Evolutionary conservation across 2,329 filamentous ascomycete species (phyloP), one percentile per base, ranked within the genome.

Genomic region (Fusarium sp.): DNA sequence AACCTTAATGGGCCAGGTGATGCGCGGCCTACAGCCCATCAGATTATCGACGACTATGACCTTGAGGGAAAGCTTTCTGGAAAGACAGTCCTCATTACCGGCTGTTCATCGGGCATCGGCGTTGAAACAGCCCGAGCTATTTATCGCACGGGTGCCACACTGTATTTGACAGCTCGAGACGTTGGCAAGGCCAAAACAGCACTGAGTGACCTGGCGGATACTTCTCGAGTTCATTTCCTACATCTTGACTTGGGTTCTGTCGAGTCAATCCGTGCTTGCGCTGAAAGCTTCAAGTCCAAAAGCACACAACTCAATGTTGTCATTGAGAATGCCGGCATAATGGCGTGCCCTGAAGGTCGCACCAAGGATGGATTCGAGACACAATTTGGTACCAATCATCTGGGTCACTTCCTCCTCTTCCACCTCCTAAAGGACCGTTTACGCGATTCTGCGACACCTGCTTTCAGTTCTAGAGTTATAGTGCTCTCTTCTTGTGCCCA

Each of bases 401-500:
- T 75, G 3, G 58, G 62, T 1, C 73, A 76, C 38, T 76, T 76
- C 5, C 58, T 76, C 24, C 54, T 76, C 13, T 75, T 75, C 49
- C 52, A 73, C 77, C 82, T 74, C 0, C 76, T 88, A 34, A 83
- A 83, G 47, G 75, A 79, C 0, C 72, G 78, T 0, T 71, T 88
- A 6, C 75, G 87, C 6, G 67, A 77, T 0, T 78, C 78, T 13
- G 67, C 79, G 2, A 81, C 80, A 0, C 73, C 80, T 0, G 64
- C 72, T 0, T 84, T 83, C 50, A 69, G 78, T 21, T 84, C 82
- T 4, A 80, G 86, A 8, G 82, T 87, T 8, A 78, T 88, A 45
- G 73, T 76, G 6, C 73, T 87, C 3, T 79, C 83, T 1, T 83
- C 81, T 3, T 65, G 77, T 0, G 84, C 73, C 6, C 85, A 87